Evolutionary conservation across 768 basidiomycete species (phyloP), one percentile per base, ranked within the genome.

Genomic region (Psilocybe azurescens): DNA sequence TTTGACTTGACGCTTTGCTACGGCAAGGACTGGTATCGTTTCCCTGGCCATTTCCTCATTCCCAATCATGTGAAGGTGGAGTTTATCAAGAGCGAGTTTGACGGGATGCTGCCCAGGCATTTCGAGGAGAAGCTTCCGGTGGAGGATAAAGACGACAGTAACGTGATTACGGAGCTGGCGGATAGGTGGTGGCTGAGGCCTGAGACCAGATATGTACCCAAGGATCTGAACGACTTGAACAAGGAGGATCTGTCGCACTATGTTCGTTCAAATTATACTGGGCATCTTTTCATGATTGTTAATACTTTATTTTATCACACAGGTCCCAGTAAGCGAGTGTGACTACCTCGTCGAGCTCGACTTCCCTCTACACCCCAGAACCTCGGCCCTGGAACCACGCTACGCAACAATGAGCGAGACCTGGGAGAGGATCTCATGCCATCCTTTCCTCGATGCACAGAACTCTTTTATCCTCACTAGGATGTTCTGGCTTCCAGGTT

Each of bases 21-120:
- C 54, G 94, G 90, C 52, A 96, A 95, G 73, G 97, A 99, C 76
- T 99, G 97, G 97, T 81, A 98, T 71, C 85, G 97, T 24, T 99
- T 95, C 81, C 93, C 95, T 2, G 87, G 94, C 3, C 90, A 91
- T 72, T 98, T 91, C 74, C 83, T 97, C 52, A 83, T 99, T 20
- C 95, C 96, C 1, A 85, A 89, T 60, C 91, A 87, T 29, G 78
- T 99, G 60, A 82, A 86, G 29, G 87, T 97, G n/a, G 83, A 89
- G 60, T 98, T 95, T 75, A 80, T 99, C 73, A 93, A 95, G 79
- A 95, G 91, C 74, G 94, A 91, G 60, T 98, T 99, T 67, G 84
- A 89, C 63, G 97, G 95, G 9, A 83, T 94, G 70, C 79, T 99
- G 64, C 97, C 97, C 13, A 85, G 89, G 18, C 90, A 92, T 72